Percentiles rank a stretch among this genome's conserved stretches.
phyloP scores from a whole-genome alignment of 495 filamentous ascomycete genomes.

The Opeltia flavorubescens region DNA sequence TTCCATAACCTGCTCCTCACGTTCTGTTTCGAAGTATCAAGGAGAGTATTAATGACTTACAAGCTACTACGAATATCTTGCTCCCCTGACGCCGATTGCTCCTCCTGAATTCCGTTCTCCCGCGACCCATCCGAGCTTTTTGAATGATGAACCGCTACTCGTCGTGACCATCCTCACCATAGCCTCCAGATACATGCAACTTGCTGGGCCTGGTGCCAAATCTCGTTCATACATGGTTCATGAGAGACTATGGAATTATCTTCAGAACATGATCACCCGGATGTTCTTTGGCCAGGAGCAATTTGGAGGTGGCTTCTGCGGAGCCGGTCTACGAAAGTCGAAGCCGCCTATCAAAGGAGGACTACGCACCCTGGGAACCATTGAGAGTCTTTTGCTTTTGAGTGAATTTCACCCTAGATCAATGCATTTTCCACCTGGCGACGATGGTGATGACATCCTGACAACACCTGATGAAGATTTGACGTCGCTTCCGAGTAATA shows the following conservation, averaged over 20 bases:
- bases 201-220: conserved; percentile 64
- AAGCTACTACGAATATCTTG: conserved; percentile 80
- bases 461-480: conserved; percentile 31
- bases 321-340: conserved; percentile 47
- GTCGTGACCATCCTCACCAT: conserved; percentile 83
- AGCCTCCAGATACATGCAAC: conserved; percentile 67
- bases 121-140: conserved; percentile 55
- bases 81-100: conserved; percentile 81
- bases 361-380: conserved; percentile 77
- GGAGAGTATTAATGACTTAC: no score
- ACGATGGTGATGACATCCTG: conserved; percentile 52
- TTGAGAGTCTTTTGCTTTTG: conserved; percentile 83
- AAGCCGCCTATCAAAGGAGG: conserved; percentile 47
- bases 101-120: conserved; percentile 69
- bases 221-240: conserved; percentile 86
- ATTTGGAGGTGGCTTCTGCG: conserved; percentile 76
- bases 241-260: conserved; percentile 88
- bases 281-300: conserved; percentile 93
- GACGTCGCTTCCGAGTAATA: conserved; percentile 6
- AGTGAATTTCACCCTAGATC: conserved; percentile 96
- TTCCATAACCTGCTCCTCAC: neutral
- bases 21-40: no score
- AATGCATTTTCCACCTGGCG: conserved; percentile 85
- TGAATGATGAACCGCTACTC: conserved; percentile 83
- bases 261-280: conserved; percentile 84